These are phyloP conservation scores for Stylosanthes scabra DNA, from an alignment of 331 rosid genomes.

Conservation along the genomic window DNA sequence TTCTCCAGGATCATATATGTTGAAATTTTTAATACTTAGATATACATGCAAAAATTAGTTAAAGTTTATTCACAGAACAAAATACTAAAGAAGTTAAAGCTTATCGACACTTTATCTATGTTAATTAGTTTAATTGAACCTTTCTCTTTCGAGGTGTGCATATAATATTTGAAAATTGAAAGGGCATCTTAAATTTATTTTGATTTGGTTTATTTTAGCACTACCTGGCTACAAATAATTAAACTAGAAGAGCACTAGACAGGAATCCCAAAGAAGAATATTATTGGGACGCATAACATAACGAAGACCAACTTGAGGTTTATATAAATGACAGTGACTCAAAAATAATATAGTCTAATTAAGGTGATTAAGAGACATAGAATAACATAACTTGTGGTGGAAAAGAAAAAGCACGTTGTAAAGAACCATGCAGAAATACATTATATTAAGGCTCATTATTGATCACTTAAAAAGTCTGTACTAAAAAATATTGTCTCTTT, in stretches of 20 bases:
- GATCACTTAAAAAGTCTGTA: too few species aligned
- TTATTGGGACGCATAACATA: neutral
- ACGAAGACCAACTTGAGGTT: conserved; percentile 14
- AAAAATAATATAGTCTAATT: neutral
- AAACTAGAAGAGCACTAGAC: neutral
- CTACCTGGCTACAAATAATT: neutral
- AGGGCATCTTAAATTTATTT: neutral
- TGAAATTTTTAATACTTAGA: neutral
- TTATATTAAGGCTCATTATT: too few species aligned
- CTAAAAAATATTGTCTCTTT: too few species aligned
- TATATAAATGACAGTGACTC: neutral
- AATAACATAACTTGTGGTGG: neutral
- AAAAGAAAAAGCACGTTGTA: too few species aligned
- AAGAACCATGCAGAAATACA: too few species aligned
- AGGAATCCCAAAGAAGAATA: too few species aligned
- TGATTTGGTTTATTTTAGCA: neutral
- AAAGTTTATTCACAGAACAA: neutral
- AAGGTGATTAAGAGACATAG: neutral
- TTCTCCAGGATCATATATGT: neutral
- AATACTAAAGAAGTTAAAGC: too few species aligned
- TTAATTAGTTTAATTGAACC: conserved; percentile 13
- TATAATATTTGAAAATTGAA: too few species aligned
- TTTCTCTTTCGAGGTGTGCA: conserved; percentile 3
- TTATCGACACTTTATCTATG: conserved; percentile 7
- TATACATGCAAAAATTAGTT: conserved; percentile 21